Evolutionary conservation across 2,329 filamentous ascomycete species (phyloP).

Genomic region (Colletotrichum lentis): DNA sequence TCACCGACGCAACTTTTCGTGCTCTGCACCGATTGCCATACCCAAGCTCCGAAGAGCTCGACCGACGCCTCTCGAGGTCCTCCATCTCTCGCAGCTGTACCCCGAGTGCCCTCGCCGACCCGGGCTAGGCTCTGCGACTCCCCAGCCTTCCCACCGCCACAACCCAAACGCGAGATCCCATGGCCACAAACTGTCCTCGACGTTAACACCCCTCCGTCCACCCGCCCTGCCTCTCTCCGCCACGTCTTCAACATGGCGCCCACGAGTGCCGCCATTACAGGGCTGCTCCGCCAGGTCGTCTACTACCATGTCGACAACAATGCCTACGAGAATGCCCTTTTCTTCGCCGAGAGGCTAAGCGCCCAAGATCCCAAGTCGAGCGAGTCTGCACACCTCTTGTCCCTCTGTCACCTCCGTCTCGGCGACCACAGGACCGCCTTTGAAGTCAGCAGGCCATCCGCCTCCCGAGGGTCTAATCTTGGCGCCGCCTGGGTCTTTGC

Average conservation of each 20-base stretch:
- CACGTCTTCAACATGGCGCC: conserved; percentile 58
- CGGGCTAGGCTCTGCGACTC: conserved; percentile 4
- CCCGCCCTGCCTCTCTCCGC: conserved; percentile 14
- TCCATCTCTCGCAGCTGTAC: conserved; percentile 9
- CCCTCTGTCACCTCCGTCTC: conserved; percentile 83
- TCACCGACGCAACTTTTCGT: conserved; percentile 36
- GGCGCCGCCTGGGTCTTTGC: conserved; percentile 93
- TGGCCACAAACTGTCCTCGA: conserved; percentile 33
- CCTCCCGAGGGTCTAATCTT: conserved; percentile 75
- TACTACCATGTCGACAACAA: conserved; percentile 87
- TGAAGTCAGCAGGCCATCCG: conserved; percentile 78
- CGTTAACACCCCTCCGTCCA: conserved; percentile 31
- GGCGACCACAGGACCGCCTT: conserved; percentile 87
- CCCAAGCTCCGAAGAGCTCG: conserved; percentile 33
- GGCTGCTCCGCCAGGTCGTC: conserved; percentile 66
- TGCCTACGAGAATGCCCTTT: conserved; percentile 87
- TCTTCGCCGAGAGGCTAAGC: conserved; percentile 86
- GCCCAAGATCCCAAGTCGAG: conserved; percentile 83
- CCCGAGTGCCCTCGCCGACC: conserved; percentile 18
- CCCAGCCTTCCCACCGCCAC: conserved; percentile 18
- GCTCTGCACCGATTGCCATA: conserved; percentile 20
- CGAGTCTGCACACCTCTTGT: conserved; percentile 83
- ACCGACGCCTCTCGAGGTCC: conserved; percentile 5
- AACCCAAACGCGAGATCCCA: conserved; percentile 23
- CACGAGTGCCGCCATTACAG: conserved; percentile 58